Base-by-base conservation (phyloP, 164 flowering plant genomes). In the Umbilicus rupestris region DNA sequence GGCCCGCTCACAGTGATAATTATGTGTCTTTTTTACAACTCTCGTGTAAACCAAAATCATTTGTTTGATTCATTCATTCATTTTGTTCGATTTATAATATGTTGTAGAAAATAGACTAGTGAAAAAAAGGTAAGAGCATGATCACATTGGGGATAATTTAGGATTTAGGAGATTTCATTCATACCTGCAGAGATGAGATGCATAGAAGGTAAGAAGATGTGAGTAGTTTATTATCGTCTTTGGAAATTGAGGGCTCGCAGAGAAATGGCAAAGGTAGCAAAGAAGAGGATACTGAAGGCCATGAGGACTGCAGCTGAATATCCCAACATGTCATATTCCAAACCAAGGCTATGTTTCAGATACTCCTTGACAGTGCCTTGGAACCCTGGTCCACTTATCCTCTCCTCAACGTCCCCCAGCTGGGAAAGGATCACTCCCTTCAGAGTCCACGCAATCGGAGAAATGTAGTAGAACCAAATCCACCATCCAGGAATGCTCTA, bases 401-500 rank as follows among this genome's bases (percentile, higher is more conserved):
- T 63, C 30, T 75, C 71, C 39, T 88, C 94, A n/a, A 85, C 77
- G 66, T 93, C 94, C 30, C 96, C 94, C 12, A 93, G 86, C 69
- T 90, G 98, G 39, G 96, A 88, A 50, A 73, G 73, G 52, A 93
- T 77, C 28, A 88, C 70, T 0, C 97, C 98, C 1, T 84, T 72
- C 19, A 92, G 71, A 2, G 96, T 85, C 97, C 98, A 90, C 22
- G 89, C 82, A 63, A 90, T 76, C 5, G 97, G 96, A 75, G 81
- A 77, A 16, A 88, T 79, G 65, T 90, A 84, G 67, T 93, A 86
- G 73, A 87, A 90, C 96, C 97, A 93, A 26, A 84, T 69, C 92
- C 98, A 90, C 96, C 97, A 93, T 67, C 68, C 82, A 0, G 97
- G 96, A 65, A 93, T 93, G 1, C 45, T 66, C 98, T 93, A 81